Evolutionary conservation across 352 stramenopile species (phyloP).

Genomic region (Pseudoperonospora humuli): DNA sequence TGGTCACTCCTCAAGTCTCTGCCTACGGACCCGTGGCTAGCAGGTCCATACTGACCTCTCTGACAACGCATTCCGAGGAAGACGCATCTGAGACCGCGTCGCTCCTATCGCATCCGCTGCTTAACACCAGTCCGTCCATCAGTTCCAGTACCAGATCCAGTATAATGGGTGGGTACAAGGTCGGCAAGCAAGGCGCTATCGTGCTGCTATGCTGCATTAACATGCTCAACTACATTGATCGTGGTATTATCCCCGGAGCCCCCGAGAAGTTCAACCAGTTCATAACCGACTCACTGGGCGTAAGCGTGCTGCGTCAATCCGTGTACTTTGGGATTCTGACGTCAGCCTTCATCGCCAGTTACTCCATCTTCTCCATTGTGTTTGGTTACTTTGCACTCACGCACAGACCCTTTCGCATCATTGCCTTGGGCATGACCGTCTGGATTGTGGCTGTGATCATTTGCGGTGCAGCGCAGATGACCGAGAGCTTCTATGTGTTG

Average conservation of each 20-base stretch:
- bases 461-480: slow-evolving; percentile 66
- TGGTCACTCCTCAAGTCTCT: slow-evolving; percentile 23
- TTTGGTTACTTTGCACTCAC: slow-evolving; percentile 88
- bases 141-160: neutral
- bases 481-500: slow-evolving; percentile 86
- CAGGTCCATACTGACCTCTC: slow-evolving; percentile 2
- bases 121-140: no score
- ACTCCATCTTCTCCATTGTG: slow-evolving; percentile 86
- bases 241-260: slow-evolving; percentile 91
- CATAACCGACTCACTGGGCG: slow-evolving; percentile 68
- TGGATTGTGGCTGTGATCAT: slow-evolving; percentile 87
- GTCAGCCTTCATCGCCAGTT: slow-evolving; percentile 93
- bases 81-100: slow-evolving; percentile 17
- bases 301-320: slow-evolving; percentile 51
- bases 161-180: slow-evolving; percentile 9
- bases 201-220: slow-evolving; percentile 86
- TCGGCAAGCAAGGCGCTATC: slow-evolving; percentile 59
- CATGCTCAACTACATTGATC: slow-evolving; percentile 92
- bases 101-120: slow-evolving; percentile 21
- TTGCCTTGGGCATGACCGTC: slow-evolving; percentile 80
- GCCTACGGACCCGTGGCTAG: slow-evolving; percentile 2
- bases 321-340: slow-evolving; percentile 85
- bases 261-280: slow-evolving; percentile 90
- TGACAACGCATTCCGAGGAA: slow-evolving; percentile 12
- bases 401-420: slow-evolving; percentile 87